A percentile compares a stretch with the other conserved stretches of the same genome.
Conservation (phyloP, 2,329 filamentous ascomycete species). For the Hypoxylon sp. region DNA sequence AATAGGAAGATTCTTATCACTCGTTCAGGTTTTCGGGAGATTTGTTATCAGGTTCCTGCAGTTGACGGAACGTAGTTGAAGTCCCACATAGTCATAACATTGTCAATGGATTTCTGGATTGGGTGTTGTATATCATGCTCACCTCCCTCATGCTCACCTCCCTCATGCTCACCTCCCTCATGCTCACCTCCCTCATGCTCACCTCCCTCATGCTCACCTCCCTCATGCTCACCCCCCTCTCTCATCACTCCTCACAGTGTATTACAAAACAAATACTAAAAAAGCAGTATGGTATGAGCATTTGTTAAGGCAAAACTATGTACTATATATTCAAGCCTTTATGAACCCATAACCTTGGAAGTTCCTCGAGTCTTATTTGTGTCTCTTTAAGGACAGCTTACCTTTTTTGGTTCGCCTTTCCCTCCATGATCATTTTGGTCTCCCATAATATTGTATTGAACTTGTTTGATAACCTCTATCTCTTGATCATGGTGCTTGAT, state of each 20-base stretch:
- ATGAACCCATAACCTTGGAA: neutral
- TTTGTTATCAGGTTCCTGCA: neutral
- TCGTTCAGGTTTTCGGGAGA: slow-evolving; percentile 24
- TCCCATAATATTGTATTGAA: no score
- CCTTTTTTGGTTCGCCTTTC: no score
- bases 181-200: slow-evolving; percentile 32
- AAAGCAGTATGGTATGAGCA: slow-evolving; percentile 23
- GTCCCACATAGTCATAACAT: slow-evolving; percentile 23
- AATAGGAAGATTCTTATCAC: slow-evolving; percentile 23
- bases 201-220: slow-evolving; percentile 32
- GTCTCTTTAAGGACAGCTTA: no score
- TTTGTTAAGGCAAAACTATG: slow-evolving; percentile 3
- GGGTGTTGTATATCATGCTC: slow-evolving; percentile 28
- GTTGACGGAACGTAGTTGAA: slow-evolving; percentile 15
- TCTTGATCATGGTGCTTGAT: no score
- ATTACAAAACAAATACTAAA: slow-evolving; percentile 23
- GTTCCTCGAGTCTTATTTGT: no score
- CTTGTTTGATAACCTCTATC: no score
- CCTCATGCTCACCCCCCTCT: slow-evolving; percentile 28
- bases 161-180: slow-evolving; percentile 29
- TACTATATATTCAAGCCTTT: neutral
- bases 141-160: slow-evolving; percentile 32
- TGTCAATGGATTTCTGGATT: slow-evolving; percentile 16
- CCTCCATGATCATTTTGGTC: no score
- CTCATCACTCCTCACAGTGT: slow-evolving; percentile 9